Percentiles rank a stretch among this genome's conserved stretches.
phyloP scores from a whole-genome alignment of 345 rosid genomes.

The Turritis glabra region DNA sequence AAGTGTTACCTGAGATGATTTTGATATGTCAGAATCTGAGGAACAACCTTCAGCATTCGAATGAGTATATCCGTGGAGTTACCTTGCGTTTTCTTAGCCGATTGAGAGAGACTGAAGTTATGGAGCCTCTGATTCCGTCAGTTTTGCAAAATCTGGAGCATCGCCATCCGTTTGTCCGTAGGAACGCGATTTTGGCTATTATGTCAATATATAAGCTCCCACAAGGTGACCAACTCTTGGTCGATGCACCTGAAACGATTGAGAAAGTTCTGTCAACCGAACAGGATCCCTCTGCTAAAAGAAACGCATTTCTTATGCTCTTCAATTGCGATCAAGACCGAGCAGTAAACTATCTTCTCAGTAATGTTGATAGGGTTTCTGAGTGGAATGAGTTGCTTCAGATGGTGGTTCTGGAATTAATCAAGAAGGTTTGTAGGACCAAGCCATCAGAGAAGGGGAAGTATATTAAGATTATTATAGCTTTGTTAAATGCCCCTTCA shows the following conservation, averaged over 20 bases:
- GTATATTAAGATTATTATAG: constrained; percentile 66
- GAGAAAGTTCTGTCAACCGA: constrained; percentile 62
- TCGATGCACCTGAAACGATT: constrained; percentile 69
- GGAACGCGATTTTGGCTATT: constrained; percentile 67
- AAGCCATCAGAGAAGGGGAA: constrained; percentile 63
- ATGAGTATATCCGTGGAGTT: constrained; percentile 92
- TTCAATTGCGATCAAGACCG: constrained; percentile 65
- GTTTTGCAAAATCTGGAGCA: constrained; percentile 68
- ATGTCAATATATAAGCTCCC: constrained; percentile 77
- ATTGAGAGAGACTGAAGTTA: constrained; percentile 59
- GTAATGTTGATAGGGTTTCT: constrained; percentile 55
- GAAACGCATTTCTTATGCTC: constrained; percentile 78
- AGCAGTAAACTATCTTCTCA: constrained; percentile 58
- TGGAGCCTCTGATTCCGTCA: constrained; percentile 60
- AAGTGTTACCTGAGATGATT: constrained; percentile 91
- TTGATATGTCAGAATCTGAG: constrained; percentile 87
- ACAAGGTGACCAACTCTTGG: constrained; percentile 69
- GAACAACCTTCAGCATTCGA: constrained; percentile 97
- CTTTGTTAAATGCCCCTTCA: constrained; percentile 63
- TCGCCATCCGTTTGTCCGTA: constrained; percentile 62
- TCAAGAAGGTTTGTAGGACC: constrained; percentile 67
- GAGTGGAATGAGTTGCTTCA: constrained; percentile 71
- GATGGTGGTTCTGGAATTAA: constrained; percentile 73
- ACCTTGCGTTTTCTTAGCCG: constrained; percentile 73
- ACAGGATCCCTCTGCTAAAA: constrained; percentile 65